Evolutionary conservation across 441 rosid species (phyloP).

Genomic region (Erodium chrysanthum): DNA sequence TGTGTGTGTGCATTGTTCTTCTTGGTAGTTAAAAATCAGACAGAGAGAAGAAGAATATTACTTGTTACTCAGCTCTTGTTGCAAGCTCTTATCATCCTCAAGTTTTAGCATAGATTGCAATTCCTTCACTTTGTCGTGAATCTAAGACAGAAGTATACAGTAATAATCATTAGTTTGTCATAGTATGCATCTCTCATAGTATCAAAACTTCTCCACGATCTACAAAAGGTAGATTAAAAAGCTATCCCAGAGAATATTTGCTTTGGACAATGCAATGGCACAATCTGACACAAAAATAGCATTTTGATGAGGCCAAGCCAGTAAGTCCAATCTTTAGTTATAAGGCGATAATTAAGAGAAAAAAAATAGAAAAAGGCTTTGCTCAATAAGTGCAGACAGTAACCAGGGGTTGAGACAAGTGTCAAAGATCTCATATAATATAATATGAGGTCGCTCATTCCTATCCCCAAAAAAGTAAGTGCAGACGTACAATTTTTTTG

Average conservation of each 20-base stretch:
- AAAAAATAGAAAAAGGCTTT: too few relatives aligned
- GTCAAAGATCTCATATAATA: too few relatives aligned
- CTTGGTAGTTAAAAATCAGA: not conserved
- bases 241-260: too few relatives aligned
- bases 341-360: too few relatives aligned
- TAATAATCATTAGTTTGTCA: slow-evolving; percentile 10
- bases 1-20: not conserved
- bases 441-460: too few relatives aligned
- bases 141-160: slow-evolving; percentile 32
- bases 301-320: too few relatives aligned
- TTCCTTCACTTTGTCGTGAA: slow-evolving; percentile 50
- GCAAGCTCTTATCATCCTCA: slow-evolving; percentile 41
- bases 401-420: too few relatives aligned
- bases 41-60: slow-evolving; percentile 21
- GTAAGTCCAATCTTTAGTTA: too few relatives aligned
- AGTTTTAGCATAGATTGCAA: slow-evolving; percentile 35
- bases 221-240: not conserved
- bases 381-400: too few relatives aligned
- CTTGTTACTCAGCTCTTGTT: slow-evolving; percentile 42
- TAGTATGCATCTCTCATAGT: not conserved
- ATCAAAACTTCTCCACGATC: not conserved
- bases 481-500: not conserved
- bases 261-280: too few relatives aligned
- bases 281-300: too few relatives aligned
- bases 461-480: too few relatives aligned